Evolutionary conservation across 176 grass and related monocot species (phyloP), one percentile per base, ranked within the genome.

Genomic region (Areca catechu): DNA sequence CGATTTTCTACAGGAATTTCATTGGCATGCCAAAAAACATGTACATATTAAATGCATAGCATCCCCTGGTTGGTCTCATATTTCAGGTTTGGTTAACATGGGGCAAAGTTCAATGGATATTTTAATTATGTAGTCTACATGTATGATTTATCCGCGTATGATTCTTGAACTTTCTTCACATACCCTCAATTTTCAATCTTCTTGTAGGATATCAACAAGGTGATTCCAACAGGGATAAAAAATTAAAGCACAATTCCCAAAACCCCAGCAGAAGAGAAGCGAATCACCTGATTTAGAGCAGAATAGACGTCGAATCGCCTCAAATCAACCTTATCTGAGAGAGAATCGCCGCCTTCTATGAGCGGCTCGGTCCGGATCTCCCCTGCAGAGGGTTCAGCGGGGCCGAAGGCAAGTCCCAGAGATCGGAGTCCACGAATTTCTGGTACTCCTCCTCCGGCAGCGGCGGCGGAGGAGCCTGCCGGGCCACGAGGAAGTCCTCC

Each of bases 341-440:
- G 17, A 60, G 83, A 71, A 20, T 79, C 69, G 48, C 61, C 58
- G 19, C 66, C 75, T 19, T 24, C 54, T 48, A 97, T 16, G 70
- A 51, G 17, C 17, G 73, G 55, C 24, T 82, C 69, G 1, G 78
- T 82, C 24, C 49, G 67, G 22, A 5, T 18, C 5, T 74, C 74
- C 56, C 74, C 16, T 19, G 48, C 9, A 85, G 73, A 5, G 24
- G 80, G 18, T 55, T 51, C 20, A 98, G 78, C 1, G 78, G 62
- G 15, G 73, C 75, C 22, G 72, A 88, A 47, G 93, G 93, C 57
- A 98, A 80, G 93, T 92, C 87, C 75, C 77, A 98, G 69, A 98
- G 83, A 19, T 88, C 84, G 68, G 86, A 88, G 69, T 98, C 93
- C 53, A 82, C 71, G 54, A 70, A 80, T 6, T 49, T 65, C 18